phyloP scores from a whole-genome alignment of 2,329 filamentous ascomycete genomes.

The Colletotrichum zoysiae region DNA sequence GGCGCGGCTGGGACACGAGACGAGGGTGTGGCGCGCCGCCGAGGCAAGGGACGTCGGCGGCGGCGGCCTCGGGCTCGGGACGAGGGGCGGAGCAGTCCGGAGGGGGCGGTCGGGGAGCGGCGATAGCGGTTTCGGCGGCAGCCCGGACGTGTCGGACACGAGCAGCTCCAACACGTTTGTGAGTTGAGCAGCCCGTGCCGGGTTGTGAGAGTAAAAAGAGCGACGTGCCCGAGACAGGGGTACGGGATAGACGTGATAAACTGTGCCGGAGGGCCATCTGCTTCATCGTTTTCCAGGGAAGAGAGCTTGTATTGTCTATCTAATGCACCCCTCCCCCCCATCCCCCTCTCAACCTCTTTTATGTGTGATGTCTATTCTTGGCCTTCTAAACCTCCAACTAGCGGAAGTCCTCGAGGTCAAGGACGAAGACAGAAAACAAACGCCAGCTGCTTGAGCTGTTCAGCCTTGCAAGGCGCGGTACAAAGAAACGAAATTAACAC shows the following conservation, averaged over 20 bases:
- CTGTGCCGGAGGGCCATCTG: neutral
- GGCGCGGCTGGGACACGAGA: constrained; percentile 22
- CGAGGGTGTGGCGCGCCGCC: constrained; percentile 12
- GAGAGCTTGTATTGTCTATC: neutral
- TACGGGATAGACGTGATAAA: constrained; percentile 16
- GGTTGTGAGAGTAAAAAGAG: neutral
- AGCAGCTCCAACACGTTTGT: constrained; percentile 31
- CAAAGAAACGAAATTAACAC: neutral
- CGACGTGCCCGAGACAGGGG: neutral
- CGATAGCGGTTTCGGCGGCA: constrained; percentile 41
- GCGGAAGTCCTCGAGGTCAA: neutral
- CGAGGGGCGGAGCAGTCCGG: constrained; percentile 1
- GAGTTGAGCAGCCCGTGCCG: neutral
- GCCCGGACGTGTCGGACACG: constrained; percentile 18
- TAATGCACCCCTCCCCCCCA: too few species aligned
- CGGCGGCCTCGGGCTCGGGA: neutral
- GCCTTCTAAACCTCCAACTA: neutral
- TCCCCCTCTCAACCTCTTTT: too few species aligned
- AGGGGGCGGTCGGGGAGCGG: constrained; percentile 26
- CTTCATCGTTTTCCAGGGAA: neutral
- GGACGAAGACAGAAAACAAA: neutral
- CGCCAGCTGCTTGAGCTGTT: neutral
- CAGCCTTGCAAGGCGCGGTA: neutral
- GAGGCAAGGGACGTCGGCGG: neutral
- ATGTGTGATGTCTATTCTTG: neutral